phyloP scores from a whole-genome alignment of 495 filamentous ascomycete genomes.

The Hypoxylon trugodes region DNA sequence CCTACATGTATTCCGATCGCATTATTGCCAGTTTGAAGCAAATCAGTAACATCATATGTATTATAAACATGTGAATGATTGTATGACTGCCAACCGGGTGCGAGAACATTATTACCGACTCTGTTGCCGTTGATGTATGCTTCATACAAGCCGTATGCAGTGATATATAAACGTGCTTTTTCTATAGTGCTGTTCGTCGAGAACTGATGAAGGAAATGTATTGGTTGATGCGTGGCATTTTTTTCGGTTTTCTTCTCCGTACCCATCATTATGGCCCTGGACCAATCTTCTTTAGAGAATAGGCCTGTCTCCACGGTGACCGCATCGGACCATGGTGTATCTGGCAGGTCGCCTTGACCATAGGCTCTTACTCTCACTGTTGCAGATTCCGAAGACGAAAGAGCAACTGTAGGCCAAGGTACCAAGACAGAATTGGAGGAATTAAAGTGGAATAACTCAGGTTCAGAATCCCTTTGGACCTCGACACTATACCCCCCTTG shows the following conservation, averaged over 20 bases:
- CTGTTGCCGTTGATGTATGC: constrained; percentile 57
- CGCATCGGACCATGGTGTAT: constrained; percentile 52
- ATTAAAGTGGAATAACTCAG: constrained; percentile 38
- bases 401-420: constrained; percentile 58
- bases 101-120: constrained; percentile 53
- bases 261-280: constrained; percentile 47
- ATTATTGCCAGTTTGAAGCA: constrained; percentile 50
- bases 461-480: constrained; percentile 11
- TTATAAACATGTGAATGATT: constrained; percentile 60
- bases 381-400: constrained; percentile 53
- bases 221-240: constrained; percentile 28
- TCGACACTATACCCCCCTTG: constrained; percentile 43
- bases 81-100: constrained; percentile 66
- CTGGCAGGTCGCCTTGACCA: constrained; percentile 33
- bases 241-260: constrained; percentile 40
- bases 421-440: constrained; percentile 54
- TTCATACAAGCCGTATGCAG: constrained; percentile 60
- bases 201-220: constrained; percentile 41
- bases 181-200: constrained; percentile 16
- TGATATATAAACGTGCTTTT: constrained; percentile 57
- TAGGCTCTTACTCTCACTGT: constrained; percentile 51
- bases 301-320: constrained; percentile 52
- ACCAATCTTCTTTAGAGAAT: constrained; percentile 51
- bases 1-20: constrained; percentile 59
- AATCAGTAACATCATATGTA: constrained; percentile 57